Evolutionary conservation across 129 eudicot species (phyloP), one percentile per base, ranked within the genome.

Genomic region (Oenanthe sinensis): DNA sequence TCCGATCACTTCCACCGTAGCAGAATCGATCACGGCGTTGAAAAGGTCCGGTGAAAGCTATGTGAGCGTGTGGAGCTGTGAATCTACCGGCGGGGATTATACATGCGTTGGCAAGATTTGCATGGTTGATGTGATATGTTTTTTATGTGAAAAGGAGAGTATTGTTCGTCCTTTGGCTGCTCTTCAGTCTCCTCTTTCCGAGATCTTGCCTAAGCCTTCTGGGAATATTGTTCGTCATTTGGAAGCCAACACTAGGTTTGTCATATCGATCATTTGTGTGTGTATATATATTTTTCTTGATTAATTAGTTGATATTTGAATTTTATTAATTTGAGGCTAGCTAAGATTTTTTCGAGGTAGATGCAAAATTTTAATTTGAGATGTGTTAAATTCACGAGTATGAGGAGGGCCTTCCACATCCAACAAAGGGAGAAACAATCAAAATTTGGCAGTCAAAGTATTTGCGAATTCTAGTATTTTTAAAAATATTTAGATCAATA

Each of bases 241-340:
- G 86, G 96, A 89, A 62, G 83, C 93, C 50, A 80, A 88, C 83
- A 88, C 92, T 9, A 91, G 98, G 98, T 94, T 74, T 24, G 82
- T 79, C 28, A 14, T 33, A 33, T 33, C 36, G 36, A 33, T 33
- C 36, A 33, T n/a, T n/a, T 47, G 5, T 75, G 1, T 33, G 6
- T n/a, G 7, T n/a, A 24, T 50, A 0, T n/a, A 10, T 78, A 14
- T 39, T 4, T 65, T 5, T 43, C 36, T 33, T 33, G 36, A 33
- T 33, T 33, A 33, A 33, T 33, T 33, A 33, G 43, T 24, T 26
- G 16, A 9, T 28, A 0, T 45, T 4, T 9, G 8, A 17, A 16
- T 50, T 50, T 0, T 50, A 6, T 50, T 50, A 15, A 0, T 50
- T 50, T 50, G 8, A 5, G 5, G 22, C 19, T 50, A 6, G 7